phyloP scores from a whole-genome alignment of 2,329 filamentous ascomycete genomes.

The Leptodontidium sp. region DNA sequence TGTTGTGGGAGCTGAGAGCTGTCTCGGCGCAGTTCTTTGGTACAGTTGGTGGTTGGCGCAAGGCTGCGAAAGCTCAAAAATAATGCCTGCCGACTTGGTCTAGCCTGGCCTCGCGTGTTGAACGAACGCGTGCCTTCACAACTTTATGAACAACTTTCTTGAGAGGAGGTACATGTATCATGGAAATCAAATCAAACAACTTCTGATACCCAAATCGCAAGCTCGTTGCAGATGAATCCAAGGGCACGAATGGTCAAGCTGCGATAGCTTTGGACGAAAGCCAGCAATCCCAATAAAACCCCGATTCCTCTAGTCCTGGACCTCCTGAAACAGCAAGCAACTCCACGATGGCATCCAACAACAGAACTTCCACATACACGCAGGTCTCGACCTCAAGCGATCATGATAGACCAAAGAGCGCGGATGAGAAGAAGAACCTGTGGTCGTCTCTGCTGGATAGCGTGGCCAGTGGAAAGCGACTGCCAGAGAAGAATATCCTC shows the following conservation, averaged over 20 bases:
- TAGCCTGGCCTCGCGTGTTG: conserved; percentile 28
- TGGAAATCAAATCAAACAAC: conserved; percentile 6
- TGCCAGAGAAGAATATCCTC: conserved; percentile 91
- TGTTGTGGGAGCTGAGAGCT: conserved; percentile 25
- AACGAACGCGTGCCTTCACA: conserved; percentile 28
- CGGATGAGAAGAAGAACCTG: conserved; percentile 80
- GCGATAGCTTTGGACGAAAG: conserved; percentile 21
- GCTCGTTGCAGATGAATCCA: conserved; percentile 14
- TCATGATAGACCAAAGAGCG: conserved; percentile 66
- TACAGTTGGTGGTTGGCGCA: conserved; percentile 4
- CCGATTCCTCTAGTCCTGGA: conserved; percentile 23
- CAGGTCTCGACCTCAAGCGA: conserved; percentile 61
- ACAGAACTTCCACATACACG: conserved; percentile 54
- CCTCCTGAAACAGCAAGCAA: conserved; percentile 35
- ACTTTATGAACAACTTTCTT: conserved; percentile 32
- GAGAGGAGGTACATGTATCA: not conserved
- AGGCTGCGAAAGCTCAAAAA: conserved; percentile 28
- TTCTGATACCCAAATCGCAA: not conserved
- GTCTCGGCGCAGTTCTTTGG: conserved; percentile 8
- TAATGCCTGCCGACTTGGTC: not conserved
- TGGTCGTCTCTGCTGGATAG: conserved; percentile 94
- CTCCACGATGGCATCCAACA: conserved; percentile 43
- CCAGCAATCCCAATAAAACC: conserved; percentile 16
- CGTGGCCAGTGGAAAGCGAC: conserved; percentile 86
- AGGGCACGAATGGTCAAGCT: conserved; percentile 9